These are phyloP conservation scores for Hymenoscyphus linearis DNA, from an alignment of 2,329 filamentous ascomycete genomes.

Conservation along the genomic window DNA sequence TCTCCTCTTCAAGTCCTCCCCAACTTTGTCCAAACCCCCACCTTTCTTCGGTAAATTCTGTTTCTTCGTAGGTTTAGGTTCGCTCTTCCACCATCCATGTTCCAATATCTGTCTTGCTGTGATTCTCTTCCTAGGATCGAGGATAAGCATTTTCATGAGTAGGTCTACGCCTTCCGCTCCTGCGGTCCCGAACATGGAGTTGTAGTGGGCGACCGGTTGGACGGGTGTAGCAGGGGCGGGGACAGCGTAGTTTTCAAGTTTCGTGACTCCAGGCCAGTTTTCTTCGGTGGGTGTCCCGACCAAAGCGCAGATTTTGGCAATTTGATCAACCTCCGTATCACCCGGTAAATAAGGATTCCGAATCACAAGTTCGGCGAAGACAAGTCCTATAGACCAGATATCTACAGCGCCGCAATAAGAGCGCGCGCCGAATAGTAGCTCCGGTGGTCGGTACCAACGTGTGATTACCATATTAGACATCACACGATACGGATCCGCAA, in stretches of 20 bases:
- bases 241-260: conserved; percentile 74
- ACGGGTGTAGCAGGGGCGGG: conserved; percentile 51
- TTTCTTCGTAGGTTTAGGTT: conserved; percentile 77
- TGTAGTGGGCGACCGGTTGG: conserved; percentile 66
- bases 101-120: conserved; percentile 71
- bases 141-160: conserved; percentile 73
- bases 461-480: conserved; percentile 98
- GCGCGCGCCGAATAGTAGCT: conserved; percentile 83
- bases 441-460: conserved; percentile 91
- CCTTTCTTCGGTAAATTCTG: conserved; percentile 75
- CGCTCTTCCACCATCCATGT: conserved; percentile 80
- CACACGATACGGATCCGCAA: conserved; percentile 77
- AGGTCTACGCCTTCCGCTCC: conserved; percentile 82
- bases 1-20: conserved; percentile 72
- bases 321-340: conserved; percentile 79
- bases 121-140: conserved; percentile 83
- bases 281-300: conserved; percentile 90
- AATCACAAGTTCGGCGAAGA: conserved; percentile 86
- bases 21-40: conserved; percentile 69
- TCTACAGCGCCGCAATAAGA: conserved; percentile 91
- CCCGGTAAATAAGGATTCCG: conserved; percentile 79
- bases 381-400: conserved; percentile 87
- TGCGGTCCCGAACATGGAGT: conserved; percentile 70
- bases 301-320: conserved; percentile 75
- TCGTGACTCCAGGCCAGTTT: conserved; percentile 88